Evolutionary conservation across 805 yeast species (phyloP).

Genomic region (Pichia ethanolica): DNA sequence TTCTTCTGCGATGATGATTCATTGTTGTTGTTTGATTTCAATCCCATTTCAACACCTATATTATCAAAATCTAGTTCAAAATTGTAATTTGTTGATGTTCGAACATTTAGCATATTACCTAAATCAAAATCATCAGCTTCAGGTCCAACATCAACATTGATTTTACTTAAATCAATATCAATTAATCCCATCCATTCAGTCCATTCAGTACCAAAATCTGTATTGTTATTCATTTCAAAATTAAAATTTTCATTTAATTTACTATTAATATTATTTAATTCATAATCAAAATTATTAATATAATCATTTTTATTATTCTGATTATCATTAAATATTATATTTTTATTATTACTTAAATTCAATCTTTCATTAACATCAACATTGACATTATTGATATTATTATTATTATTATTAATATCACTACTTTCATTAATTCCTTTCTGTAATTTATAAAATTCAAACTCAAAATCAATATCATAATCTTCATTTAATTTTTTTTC

Average conservation of each 20-base stretch:
- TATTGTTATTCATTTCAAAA: neutral
- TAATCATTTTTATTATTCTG: too few species aligned
- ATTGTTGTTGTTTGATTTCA: too few species aligned
- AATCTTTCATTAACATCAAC: too few species aligned
- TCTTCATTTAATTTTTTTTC: slow-evolving; percentile 25
- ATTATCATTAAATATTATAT: slow-evolving; percentile 7
- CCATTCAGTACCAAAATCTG: slow-evolving; percentile 1
- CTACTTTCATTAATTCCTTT: neutral
- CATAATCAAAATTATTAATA: too few species aligned
- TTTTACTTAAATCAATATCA: neutral
- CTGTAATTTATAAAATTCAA: neutral
- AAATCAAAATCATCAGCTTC: neutral
- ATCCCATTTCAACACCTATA: too few species aligned
- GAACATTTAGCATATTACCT: neutral
- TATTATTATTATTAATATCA: too few species aligned
- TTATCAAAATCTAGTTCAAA: too few species aligned
- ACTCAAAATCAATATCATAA: slow-evolving; percentile 14
- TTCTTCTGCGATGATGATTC: too few species aligned
- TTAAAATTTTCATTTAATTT: too few species aligned
- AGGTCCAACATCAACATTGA: neutral
- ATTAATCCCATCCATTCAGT: neutral
- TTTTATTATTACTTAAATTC: too few species aligned
- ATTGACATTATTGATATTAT: neutral
- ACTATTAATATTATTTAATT: too few species aligned
- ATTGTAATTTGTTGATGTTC: too few species aligned